phyloP scores from a whole-genome alignment of 148 eudicot genomes.

The Mesembryanthemum crystallinum region DNA sequence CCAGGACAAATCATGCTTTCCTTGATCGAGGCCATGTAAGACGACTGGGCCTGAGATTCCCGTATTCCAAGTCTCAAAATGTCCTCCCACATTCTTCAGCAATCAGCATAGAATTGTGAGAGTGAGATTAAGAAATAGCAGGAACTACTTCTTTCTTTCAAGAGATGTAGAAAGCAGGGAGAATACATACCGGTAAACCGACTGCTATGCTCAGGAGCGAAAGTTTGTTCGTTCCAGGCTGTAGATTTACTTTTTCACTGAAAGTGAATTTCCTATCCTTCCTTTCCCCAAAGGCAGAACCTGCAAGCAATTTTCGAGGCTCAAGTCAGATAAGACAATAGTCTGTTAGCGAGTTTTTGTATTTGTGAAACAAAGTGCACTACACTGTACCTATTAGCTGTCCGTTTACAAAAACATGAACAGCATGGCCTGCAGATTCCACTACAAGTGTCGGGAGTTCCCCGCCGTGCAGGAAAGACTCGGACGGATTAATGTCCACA shows the following conservation, averaged over 20 bases:
- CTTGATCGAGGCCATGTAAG: slow-evolving; percentile 50
- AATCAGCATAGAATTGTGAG: slow-evolving; percentile 1
- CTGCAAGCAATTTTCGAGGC: slow-evolving; percentile 32
- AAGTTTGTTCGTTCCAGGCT: slow-evolving; percentile 62
- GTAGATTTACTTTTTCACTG: slow-evolving; percentile 53
- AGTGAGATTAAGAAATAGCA: background rate
- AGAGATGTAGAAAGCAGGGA: background rate
- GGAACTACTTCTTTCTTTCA: background rate
- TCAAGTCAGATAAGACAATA: slow-evolving; percentile 17
- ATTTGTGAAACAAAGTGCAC: background rate
- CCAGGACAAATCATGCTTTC: slow-evolving; percentile 52
- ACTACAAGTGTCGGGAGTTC: slow-evolving; percentile 71
- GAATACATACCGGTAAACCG: slow-evolving; percentile 73
- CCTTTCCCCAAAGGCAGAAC: slow-evolving; percentile 76
- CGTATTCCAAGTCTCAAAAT: slow-evolving; percentile 68
- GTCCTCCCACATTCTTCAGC: slow-evolving; percentile 73
- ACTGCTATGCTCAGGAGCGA: slow-evolving; percentile 83
- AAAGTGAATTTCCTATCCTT: slow-evolving; percentile 53
- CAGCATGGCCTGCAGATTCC: slow-evolving; percentile 74
- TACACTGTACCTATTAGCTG: slow-evolving; percentile 59
- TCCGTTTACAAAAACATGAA: slow-evolving; percentile 85
- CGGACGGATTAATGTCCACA: slow-evolving; percentile 66
- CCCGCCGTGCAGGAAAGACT: slow-evolving; percentile 69
- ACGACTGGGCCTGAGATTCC: slow-evolving; percentile 70
- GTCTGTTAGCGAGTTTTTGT: too few relatives aligned